Percentiles rank a stretch among this genome's conserved stretches.
Conservation (phyloP, 2,329 filamentous ascomycete genomes). For the Metarhizium guizhouense region DNA sequence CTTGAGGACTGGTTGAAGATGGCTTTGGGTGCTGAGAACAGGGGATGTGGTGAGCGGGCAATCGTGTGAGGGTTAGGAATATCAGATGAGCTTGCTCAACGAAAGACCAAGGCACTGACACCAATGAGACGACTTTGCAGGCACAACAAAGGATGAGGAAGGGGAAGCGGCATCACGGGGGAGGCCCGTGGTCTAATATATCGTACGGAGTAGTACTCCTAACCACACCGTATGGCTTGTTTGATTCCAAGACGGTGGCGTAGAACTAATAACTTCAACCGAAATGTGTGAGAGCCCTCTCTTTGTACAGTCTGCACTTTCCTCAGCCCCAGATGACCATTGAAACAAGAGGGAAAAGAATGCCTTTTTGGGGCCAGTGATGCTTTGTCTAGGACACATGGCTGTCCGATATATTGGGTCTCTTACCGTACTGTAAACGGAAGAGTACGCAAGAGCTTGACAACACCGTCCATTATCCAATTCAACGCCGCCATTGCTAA, state of each 20-base stretch:
- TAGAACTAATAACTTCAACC: neutral
- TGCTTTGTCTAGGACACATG: neutral
- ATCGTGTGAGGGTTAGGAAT: no score
- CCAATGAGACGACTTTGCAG: neutral
- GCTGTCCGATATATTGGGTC: no score
- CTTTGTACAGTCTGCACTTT: neutral
- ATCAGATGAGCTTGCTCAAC: neutral
- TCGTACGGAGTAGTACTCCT: no score
- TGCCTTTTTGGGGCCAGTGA: neutral
- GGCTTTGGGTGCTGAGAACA: no score
- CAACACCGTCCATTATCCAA: no score
- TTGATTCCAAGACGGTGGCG: constrained; percentile 3
- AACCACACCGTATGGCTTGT: no score
- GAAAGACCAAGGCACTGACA: neutral
- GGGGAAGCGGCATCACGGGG: neutral
- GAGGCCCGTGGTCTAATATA: constrained; percentile 2
- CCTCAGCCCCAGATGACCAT: neutral
- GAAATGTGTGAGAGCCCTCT: neutral
- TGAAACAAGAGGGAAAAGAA: neutral
- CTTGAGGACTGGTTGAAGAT: constrained; percentile 11
- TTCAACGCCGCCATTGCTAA: no score
- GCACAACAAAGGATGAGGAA: neutral
- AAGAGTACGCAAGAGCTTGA: no score
- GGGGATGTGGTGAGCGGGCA: no score
- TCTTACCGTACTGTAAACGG: no score